Percentiles rank a stretch among this genome's conserved stretches.
These are phyloP conservation scores for Anacardium occidentale DNA, from an alignment of 345 rosid genomes.

Conservation along the genomic window DNA sequence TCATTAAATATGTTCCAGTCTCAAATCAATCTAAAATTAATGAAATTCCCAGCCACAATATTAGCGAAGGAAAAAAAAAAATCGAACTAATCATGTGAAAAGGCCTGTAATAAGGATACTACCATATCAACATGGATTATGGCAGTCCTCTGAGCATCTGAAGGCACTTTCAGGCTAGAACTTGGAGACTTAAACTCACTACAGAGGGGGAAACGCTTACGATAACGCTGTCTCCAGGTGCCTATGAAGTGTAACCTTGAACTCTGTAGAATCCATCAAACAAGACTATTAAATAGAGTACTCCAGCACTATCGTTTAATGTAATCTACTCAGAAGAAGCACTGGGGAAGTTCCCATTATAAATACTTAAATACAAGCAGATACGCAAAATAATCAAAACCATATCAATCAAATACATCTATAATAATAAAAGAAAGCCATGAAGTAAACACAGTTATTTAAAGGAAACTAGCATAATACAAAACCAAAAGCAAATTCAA, in stretches of 20 bases:
- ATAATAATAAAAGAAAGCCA: background rate
- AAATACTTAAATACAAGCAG: background rate
- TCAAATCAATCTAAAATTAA: conserved; percentile 2
- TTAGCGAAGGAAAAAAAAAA: background rate
- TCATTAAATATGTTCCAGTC: conserved; percentile 4
- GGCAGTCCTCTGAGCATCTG: conserved; percentile 35
- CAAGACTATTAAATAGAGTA: background rate
- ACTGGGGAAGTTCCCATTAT: background rate
- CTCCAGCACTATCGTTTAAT: background rate
- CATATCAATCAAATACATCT: background rate
- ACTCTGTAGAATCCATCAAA: conserved; percentile 46
- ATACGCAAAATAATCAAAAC: background rate
- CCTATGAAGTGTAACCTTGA: conserved; percentile 98
- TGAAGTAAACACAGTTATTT: background rate
- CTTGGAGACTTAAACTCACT: conserved; percentile 35
- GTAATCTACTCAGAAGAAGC: background rate
- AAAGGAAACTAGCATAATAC: background rate
- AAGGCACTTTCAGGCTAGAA: conserved; percentile 35
- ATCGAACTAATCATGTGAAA: conserved; percentile 6
- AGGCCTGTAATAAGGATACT: conserved; percentile 22
- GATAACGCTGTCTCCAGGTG: conserved; percentile 93
- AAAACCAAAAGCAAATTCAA: conserved; percentile 4
- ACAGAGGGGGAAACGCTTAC: conserved; percentile 59
- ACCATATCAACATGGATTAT: conserved; percentile 93
- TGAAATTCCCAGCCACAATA: conserved; percentile 7